phyloP scores from a whole-genome alignment of 345 rosid species.

The Sonneratia alba region DNA sequence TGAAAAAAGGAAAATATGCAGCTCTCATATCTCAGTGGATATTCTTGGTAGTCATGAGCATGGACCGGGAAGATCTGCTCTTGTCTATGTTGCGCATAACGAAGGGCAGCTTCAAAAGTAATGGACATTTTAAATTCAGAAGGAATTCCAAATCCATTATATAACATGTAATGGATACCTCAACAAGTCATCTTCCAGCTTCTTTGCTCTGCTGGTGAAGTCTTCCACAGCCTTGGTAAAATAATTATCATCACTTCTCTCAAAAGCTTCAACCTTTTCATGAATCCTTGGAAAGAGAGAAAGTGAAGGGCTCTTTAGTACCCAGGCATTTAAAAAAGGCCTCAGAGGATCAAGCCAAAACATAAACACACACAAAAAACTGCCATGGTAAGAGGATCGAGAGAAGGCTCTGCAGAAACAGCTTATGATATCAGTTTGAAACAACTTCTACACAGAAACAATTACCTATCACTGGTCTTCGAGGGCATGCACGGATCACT shows the following conservation, averaged over 20 bases:
- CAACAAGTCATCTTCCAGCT: constrained; percentile 37
- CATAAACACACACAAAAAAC: neutral
- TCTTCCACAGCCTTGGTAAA: constrained; percentile 29
- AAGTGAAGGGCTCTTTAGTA: neutral
- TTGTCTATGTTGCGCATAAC: neutral
- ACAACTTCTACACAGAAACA: constrained; percentile 7
- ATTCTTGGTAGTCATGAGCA: neutral
- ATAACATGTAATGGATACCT: constrained; percentile 27
- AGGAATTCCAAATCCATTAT: neutral
- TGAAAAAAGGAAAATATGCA: neutral
- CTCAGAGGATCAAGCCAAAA: neutral
- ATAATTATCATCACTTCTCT: constrained; percentile 13
- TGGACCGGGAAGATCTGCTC: too few species aligned
- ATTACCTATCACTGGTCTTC: constrained; percentile 26
- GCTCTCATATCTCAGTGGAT: neutral
- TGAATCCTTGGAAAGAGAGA: constrained; percentile 20
- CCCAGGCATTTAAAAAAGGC: neutral
- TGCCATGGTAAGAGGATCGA: neutral
- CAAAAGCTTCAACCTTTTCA: constrained; percentile 7
- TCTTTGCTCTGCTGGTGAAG: constrained; percentile 36
- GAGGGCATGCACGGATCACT: constrained; percentile 11
- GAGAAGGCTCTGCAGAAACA: neutral
- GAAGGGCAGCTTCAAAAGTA: neutral
- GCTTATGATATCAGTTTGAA: neutral
- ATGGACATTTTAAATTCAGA: neutral